Conservation (phyloP, 2,329 filamentous ascomycete genomes). For the Aspergillus glaucus region DNA sequence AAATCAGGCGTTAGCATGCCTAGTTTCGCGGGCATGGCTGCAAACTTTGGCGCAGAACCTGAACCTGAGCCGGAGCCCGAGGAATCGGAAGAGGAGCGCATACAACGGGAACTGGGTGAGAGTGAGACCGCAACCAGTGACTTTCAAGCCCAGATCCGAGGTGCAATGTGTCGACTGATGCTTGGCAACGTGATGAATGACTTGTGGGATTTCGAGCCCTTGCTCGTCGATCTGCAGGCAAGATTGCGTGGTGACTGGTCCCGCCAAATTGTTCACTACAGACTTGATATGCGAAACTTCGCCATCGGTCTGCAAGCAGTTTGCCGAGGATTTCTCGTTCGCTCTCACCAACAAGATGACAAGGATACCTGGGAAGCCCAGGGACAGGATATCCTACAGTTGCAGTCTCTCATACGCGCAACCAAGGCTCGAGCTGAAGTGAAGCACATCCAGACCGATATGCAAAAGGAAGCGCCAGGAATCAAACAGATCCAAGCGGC, state of each 20-base stretch:
- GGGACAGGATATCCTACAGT: slow-evolving; percentile 64
- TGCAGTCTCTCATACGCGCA: slow-evolving; percentile 75
- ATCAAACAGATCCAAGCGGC: slow-evolving; percentile 51
- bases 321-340: slow-evolving; percentile 67
- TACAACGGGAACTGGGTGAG: slow-evolving; percentile 73
- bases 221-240: slow-evolving; percentile 75
- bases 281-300: slow-evolving; percentile 74
- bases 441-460: slow-evolving; percentile 33
- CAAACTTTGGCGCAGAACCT: slow-evolving; percentile 83
- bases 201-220: slow-evolving; percentile 78
- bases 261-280: slow-evolving; percentile 74
- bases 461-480: slow-evolving; percentile 36
- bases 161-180: slow-evolving; percentile 68
- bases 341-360: slow-evolving; percentile 56
- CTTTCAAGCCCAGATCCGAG: slow-evolving; percentile 79
- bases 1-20: slow-evolving; percentile 94
- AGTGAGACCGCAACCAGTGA: slow-evolving; percentile 67
- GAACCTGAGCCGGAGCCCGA: slow-evolving; percentile 69
- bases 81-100: slow-evolving; percentile 85
- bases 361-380: slow-evolving; percentile 67
- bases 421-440: slow-evolving; percentile 38
- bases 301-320: slow-evolving; percentile 73
- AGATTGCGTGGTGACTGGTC: slow-evolving; percentile 82
- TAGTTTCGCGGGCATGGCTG: slow-evolving; percentile 94
- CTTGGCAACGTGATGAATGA: slow-evolving; percentile 79